phyloP scores from a whole-genome alignment of 2,329 filamentous ascomycete genomes.

The Phialemonium atrogriseum region DNA sequence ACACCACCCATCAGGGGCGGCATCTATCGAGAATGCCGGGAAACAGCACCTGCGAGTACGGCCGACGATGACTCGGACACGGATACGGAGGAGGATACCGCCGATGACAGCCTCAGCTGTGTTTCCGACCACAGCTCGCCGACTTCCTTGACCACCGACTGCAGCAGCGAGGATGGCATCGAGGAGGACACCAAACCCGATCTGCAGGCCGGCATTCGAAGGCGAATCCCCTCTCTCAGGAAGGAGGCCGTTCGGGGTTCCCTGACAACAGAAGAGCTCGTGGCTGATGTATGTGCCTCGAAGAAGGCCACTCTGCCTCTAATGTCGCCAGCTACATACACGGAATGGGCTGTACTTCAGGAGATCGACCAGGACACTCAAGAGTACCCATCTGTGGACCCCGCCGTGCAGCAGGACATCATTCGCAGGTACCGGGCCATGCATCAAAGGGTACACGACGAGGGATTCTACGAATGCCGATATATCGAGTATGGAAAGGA shows the following conservation, averaged over 20 bases:
- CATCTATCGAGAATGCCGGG: slow-evolving; percentile 8
- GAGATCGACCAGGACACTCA: slow-evolving; percentile 24
- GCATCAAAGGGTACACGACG: slow-evolving; percentile 43
- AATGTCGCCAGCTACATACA: slow-evolving; percentile 19
- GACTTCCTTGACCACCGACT: slow-evolving; percentile 9
- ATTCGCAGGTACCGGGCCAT: slow-evolving; percentile 45
- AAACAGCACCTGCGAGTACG: slow-evolving; percentile 4
- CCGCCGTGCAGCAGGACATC: slow-evolving; percentile 45
- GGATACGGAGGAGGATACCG: slow-evolving; percentile 9
- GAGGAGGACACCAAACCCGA: background rate
- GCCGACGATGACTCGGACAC: slow-evolving; percentile 10
- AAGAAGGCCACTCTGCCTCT: background rate
- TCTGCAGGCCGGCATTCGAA: background rate
- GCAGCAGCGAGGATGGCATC: slow-evolving; percentile 3
- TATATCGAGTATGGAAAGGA: slow-evolving; percentile 53
- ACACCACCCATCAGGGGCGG: slow-evolving; percentile 45
- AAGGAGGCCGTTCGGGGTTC: background rate
- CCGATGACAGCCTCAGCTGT: slow-evolving; percentile 1
- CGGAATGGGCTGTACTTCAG: slow-evolving; percentile 25
- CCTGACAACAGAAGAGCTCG: background rate
- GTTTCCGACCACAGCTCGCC: slow-evolving; percentile 4
- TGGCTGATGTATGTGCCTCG: too few relatives aligned
- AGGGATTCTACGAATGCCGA: slow-evolving; percentile 50
- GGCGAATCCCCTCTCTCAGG: background rate
- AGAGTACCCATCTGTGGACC: slow-evolving; percentile 45